Percentiles rank a stretch among this genome's conserved stretches.
Evolutionary conservation across 2,329 filamentous ascomycete genomes (phyloP).

Genomic region (Colletotrichum sp.): DNA sequence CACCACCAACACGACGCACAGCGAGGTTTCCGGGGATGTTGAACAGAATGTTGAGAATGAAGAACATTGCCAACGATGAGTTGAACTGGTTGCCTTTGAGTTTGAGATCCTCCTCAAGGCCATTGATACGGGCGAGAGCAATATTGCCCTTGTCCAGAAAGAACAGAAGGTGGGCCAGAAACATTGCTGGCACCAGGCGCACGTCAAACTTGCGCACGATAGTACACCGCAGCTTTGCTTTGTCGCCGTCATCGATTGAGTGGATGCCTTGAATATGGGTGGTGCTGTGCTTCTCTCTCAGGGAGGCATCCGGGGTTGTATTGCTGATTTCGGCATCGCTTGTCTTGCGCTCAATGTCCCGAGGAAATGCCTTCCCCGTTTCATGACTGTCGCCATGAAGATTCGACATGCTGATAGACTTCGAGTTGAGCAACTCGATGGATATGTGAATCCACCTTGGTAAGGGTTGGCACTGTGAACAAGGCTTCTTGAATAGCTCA

Average conservation of each 20-base stretch:
- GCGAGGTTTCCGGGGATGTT: conserved; percentile 28
- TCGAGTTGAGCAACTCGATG: neutral
- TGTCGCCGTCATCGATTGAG: neutral
- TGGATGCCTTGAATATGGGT: neutral
- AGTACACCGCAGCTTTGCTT: neutral
- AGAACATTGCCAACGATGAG: conserved; percentile 26
- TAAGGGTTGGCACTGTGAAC: neutral
- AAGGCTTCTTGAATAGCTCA: neutral
- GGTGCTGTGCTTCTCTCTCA: neutral
- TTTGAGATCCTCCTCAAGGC: conserved; percentile 13
- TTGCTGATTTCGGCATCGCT: neutral
- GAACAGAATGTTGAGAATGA: conserved; percentile 25
- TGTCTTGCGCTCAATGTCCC: neutral
- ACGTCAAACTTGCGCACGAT: conserved; percentile 19
- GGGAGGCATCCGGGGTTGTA: neutral
- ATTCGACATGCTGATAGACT: neutral
- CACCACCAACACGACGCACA: conserved; percentile 24
- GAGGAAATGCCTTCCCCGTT: neutral
- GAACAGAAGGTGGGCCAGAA: conserved; percentile 17
- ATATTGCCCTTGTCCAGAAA: conserved; percentile 23
- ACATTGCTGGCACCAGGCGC: conserved; percentile 15
- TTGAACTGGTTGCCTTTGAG: conserved; percentile 21
- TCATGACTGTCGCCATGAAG: neutral
- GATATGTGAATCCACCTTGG: neutral
- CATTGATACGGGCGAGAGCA: conserved; percentile 22